Evolutionary conservation across 2,329 filamentous ascomycete species (phyloP).

Genomic region (Aspergillus quadrilineatus): DNA sequence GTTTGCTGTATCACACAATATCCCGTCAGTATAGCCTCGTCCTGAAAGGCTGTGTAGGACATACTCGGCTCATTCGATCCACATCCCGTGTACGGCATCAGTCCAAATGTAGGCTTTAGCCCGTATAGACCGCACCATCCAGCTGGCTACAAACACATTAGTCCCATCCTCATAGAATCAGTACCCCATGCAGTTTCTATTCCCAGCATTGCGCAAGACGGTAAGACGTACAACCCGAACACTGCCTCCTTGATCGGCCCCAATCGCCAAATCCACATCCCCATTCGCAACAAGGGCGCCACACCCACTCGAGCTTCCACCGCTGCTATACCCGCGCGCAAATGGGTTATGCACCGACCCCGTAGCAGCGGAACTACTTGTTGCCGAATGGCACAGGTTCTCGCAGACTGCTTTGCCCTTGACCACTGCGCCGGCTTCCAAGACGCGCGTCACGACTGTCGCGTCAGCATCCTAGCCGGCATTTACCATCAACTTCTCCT

Average conservation of each 20-base stretch:
- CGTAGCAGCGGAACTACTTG: slow-evolving; percentile 46
- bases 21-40: neutral
- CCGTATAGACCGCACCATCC: neutral
- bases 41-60: neutral
- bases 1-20: slow-evolving; percentile 22
- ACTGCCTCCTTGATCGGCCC: neutral
- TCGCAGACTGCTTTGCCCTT: slow-evolving; percentile 50
- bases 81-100: neutral
- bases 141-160: neutral
- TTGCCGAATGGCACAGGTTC: slow-evolving; percentile 46
- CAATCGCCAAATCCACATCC: neutral
- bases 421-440: slow-evolving; percentile 33
- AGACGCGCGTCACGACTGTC: slow-evolving; percentile 38
- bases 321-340: slow-evolving; percentile 33
- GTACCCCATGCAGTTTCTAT: too few relatives aligned
- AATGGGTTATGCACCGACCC: slow-evolving; percentile 51
- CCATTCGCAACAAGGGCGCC: slow-evolving; percentile 40
- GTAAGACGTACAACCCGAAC: neutral
- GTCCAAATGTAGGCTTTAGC: neutral
- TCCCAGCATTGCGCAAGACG: neutral
- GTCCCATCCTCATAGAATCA: neutral
- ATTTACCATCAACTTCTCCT: neutral
- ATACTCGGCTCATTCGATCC: neutral
- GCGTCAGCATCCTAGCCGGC: slow-evolving; percentile 35
- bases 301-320: slow-evolving; percentile 50